Base-by-base conservation (phyloP, 2,329 filamentous ascomycete species). In the Tolypocladium ovalisporum region DNA sequence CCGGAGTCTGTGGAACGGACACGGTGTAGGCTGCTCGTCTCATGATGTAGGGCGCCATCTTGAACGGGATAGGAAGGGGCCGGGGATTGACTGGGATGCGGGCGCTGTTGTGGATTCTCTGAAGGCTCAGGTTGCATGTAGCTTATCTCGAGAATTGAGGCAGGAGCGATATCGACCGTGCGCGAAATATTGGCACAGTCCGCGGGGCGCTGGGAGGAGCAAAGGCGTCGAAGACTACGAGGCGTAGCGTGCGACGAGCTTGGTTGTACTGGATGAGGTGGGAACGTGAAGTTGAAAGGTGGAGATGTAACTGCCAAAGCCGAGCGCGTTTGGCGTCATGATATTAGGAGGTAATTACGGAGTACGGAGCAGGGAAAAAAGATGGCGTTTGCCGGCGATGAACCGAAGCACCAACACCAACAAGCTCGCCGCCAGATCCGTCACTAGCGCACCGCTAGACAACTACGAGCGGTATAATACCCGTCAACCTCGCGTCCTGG, bases 111-210 rank as follows among this genome's bases (percentile, higher is more conserved):
- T 71, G 74, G 72, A 77, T 67, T 73, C 69, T 77, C 74, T 65
- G 67, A 67, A 62, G 75, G 75, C 77, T 79, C 80, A 79, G 75
- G 76, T 76, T 85, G 83, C 83, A 86, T 86, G 83, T 80, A 86
- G 82, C 72, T 77, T 70, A 69, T 70, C 70, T 67, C 63, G 65
- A 62, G 64, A 67, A 65, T 69, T 62, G 65, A 65, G 67, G 66
- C 64, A 34, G 42, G 56, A 54, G 62, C 62, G 58, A 56, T 62
- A 60, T 62, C 68, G 73, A 80, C 80, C 79, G 79, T 82, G 80
- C 80, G 70, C 69, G 65, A 62, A 62, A 58, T 64, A 61, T 67
- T 68, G 72, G 79, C 80, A 83, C 80, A 83, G 79, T 77, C 78
- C 67, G 53, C 60, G n/a, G 55, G 59, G 60, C 52, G 49, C 39